Evolutionary conservation across 208 protist species (phyloP), one percentile per base, ranked within the genome.

Genomic region (Acanthamoeba culbertsoni): DNA sequence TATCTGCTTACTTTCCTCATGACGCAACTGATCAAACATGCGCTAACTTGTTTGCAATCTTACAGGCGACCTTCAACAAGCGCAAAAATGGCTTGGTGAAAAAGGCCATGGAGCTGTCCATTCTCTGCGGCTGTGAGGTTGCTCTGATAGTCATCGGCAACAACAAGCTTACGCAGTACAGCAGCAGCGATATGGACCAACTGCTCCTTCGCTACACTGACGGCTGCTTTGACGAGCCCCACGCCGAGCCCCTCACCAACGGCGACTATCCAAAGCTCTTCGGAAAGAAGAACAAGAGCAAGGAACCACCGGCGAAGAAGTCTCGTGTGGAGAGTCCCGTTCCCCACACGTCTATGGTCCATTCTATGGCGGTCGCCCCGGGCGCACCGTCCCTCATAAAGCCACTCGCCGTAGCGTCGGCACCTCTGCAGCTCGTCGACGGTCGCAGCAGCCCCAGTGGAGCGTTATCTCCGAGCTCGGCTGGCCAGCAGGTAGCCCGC

Each of bases 81-180:
- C 88, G 88, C 42, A 92, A 92, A 59, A 63, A 59, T 45, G 88
- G 88, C 1, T 59, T 92, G 6, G 46, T 92, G 12, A 92, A 92
- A 59, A 92, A 92, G 51, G 88, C 88, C 57, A 92, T 92, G 88
- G 88, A 92, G 68, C 59, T 92, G 31, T 26, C 88, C 51, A 75
- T 92, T 33, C 46, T 92, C 28, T 92, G 88, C 62, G 88, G 62
- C 48, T 92, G 88, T 46, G 88, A 92, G 31, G 88, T 92, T 0
- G 88, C 57, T 14, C 68, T 92, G 33, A 92, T 92, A 18, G 88
- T 92, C 37, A 92, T 92, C 79, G 79, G 79, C 3, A 65, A 65
- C 79, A 89, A 89, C 79, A 89, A 89, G 79, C 51, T 89, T 23
- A 89, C 79, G 51, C 79, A 89, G 79, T 89, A 89, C 79, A 65